These are phyloP conservation scores for Syzygium aqueum DNA, from an alignment of 345 rosid species.

Conservation along the genomic window DNA sequence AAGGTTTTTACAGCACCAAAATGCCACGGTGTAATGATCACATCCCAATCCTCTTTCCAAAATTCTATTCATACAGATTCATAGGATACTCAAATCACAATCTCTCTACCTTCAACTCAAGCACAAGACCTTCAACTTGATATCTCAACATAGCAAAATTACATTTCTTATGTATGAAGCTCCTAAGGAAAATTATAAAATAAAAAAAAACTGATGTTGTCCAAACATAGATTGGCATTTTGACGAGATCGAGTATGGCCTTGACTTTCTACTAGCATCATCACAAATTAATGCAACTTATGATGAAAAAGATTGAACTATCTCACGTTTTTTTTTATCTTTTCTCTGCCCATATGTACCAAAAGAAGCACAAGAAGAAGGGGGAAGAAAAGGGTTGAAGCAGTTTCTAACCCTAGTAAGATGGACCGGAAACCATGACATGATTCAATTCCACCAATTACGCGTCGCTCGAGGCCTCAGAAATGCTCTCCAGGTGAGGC, in stretches of 20 bases:
- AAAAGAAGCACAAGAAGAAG: background rate
- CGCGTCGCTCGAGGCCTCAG: constrained; percentile 33
- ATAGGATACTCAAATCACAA: background rate
- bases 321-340: background rate
- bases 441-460: background rate
- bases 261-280: background rate
- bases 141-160: background rate
- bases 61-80: background rate
- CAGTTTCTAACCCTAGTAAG: background rate
- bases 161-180: background rate
- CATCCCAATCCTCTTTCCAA: background rate
- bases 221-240: background rate
- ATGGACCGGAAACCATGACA: background rate
- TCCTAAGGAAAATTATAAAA: background rate
- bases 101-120: background rate
- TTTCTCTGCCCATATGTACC: background rate
- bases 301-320: background rate
- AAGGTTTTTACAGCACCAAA: background rate
- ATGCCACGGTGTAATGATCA: background rate
- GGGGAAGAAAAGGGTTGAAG: background rate
- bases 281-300: background rate
- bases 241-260: background rate
- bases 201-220: background rate
- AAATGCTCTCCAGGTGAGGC: constrained; percentile 89
- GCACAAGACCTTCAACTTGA: background rate